A percentile compares a stretch with the other conserved stretches of the same genome.
phyloP scores from a whole-genome alignment of 2,329 filamentous ascomycete genomes.

The Phaeosphaeriaceae sp. region DNA sequence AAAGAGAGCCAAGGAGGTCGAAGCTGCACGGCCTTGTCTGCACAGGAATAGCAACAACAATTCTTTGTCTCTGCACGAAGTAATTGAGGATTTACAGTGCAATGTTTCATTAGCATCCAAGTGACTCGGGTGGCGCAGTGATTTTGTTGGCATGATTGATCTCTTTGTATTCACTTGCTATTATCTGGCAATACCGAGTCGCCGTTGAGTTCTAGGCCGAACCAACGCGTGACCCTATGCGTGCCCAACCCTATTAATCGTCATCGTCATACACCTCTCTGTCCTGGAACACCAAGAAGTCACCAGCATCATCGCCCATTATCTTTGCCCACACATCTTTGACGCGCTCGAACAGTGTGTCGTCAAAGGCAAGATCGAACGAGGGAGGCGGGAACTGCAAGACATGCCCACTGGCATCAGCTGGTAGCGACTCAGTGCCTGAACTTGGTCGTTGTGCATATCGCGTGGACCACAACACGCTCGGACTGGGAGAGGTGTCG shows the following conservation, averaged over 20 bases:
- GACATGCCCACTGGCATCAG: constrained; percentile 51
- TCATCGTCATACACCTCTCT: constrained; percentile 70
- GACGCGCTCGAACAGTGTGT: constrained; percentile 71
- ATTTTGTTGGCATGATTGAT: neutral
- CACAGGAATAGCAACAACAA: neutral
- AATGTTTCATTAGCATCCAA: neutral
- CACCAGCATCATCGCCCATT: constrained; percentile 58
- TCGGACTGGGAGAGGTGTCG: constrained; percentile 42
- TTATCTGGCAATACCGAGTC: neutral
- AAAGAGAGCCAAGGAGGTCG: neutral
- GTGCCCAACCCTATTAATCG: constrained; percentile 34
- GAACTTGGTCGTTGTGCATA: constrained; percentile 56
- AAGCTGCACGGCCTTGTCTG: neutral
- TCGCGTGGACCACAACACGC: constrained; percentile 59
- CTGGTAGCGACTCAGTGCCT: constrained; percentile 23
- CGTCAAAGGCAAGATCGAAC: constrained; percentile 76
- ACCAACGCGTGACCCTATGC: neutral
- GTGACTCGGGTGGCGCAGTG: neutral
- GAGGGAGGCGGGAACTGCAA: constrained; percentile 66
- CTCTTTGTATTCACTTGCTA: neutral
- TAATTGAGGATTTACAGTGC: neutral
- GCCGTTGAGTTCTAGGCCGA: neutral
- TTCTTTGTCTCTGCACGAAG: neutral
- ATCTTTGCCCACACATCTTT: constrained; percentile 73
- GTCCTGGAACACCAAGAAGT: constrained; percentile 82